phyloP scores from a whole-genome alignment of 495 filamentous ascomycete genomes.

The Neurospora tetraspora region DNA sequence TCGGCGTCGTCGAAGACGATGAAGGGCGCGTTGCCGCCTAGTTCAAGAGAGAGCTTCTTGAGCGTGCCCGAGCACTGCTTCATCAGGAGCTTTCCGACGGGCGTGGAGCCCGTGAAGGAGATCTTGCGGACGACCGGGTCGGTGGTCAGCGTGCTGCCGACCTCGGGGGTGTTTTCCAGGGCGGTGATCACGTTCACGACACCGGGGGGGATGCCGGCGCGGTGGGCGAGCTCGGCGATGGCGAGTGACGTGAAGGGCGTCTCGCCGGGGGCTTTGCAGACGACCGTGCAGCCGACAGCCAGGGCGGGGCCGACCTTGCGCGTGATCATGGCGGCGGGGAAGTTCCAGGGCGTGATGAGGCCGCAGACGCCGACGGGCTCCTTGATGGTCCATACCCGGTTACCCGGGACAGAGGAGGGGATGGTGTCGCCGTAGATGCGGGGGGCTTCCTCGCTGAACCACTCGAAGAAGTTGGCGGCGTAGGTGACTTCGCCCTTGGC shows the following conservation, averaged over 20 bases:
- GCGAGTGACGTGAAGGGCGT: conserved; percentile 80
- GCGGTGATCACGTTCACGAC: conserved; percentile 77
- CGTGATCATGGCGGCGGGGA: conserved; percentile 88
- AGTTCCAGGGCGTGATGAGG: conserved; percentile 95
- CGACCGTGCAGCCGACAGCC: conserved; percentile 65
- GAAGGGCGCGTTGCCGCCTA: conserved; percentile 87
- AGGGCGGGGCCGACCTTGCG: conserved; percentile 80
- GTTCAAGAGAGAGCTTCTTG: conserved; percentile 80
- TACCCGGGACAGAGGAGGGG: conserved; percentile 53
- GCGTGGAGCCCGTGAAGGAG: conserved; percentile 82
- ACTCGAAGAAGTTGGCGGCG: conserved; percentile 71
- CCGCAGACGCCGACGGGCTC: conserved; percentile 91
- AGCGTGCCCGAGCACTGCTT: conserved; percentile 69
- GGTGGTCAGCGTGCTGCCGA: conserved; percentile 64
- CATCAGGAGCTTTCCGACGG: conserved; percentile 82
- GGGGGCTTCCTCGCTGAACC: conserved; percentile 72
- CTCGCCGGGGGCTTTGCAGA: conserved; percentile 76
- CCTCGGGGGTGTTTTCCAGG: conserved; percentile 56
- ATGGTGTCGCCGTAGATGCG: conserved; percentile 70
- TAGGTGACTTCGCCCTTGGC: conserved; percentile 65
- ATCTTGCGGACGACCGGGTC: conserved; percentile 68
- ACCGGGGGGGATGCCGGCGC: conserved; percentile 77
- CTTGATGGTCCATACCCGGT: conserved; percentile 69
- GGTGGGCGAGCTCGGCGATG: conserved; percentile 68
- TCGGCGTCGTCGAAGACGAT: conserved; percentile 91